phyloP scores from a whole-genome alignment of 1,139 yeast species.

The Nakaseomyces nivariensis region DNA sequence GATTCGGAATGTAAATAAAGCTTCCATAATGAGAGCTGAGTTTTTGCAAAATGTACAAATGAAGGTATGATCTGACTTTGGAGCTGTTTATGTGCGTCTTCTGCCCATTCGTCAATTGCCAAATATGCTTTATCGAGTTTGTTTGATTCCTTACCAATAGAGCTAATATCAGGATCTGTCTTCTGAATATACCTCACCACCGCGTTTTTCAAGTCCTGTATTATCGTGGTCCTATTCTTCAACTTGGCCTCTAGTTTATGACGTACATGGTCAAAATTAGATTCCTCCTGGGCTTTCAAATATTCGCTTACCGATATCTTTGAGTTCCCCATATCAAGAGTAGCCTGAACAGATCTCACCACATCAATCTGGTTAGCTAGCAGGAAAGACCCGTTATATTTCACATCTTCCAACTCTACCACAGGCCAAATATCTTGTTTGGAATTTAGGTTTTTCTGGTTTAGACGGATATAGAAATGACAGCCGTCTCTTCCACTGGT shows the following conservation, averaged over 20 bases:
- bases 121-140: constrained; percentile 11
- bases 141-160: constrained; percentile 11
- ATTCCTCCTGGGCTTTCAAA: constrained; percentile 13
- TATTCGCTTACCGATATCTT: constrained; percentile 18
- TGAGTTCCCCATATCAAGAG: constrained; percentile 20
- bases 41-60: constrained; percentile 8
- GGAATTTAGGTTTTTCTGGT: neutral
- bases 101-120: constrained; percentile 24
- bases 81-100: constrained; percentile 24
- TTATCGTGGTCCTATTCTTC: constrained; percentile 11
- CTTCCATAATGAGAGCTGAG: constrained; percentile 14
- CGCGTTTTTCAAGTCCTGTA: constrained; percentile 16
- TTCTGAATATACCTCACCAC: constrained; percentile 2
- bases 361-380: constrained; percentile 21
- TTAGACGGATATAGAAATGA: constrained; percentile 23
- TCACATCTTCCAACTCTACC: constrained; percentile 8
- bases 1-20: constrained; percentile 20
- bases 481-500: constrained; percentile 17
- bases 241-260: constrained; percentile 8
- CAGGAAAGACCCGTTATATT: constrained; percentile 6
- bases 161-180: constrained; percentile 12
- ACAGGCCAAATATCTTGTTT: constrained; percentile 23
- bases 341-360: constrained; percentile 14
- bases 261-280: constrained; percentile 10
- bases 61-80: constrained; percentile 23